A percentile compares a stretch with the other conserved stretches of the same genome.
Conservation (phyloP, 2,329 filamentous ascomycete genomes). For the Plectosphaerella plurivora region DNA sequence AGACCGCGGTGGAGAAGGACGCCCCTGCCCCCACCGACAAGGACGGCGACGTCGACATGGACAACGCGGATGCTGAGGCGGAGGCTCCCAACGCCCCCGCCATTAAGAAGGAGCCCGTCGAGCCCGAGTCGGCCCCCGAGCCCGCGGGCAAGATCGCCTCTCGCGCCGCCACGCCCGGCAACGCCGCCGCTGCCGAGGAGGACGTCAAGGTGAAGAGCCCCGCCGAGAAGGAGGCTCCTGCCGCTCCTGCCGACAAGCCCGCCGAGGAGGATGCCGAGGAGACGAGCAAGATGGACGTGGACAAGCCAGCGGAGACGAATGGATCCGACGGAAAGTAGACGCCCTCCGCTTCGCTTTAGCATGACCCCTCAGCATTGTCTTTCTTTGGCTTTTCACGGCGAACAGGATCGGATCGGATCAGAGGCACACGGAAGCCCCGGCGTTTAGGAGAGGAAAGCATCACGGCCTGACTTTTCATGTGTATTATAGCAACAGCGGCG, state of each 20-base stretch:
- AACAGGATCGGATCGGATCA: too few species aligned
- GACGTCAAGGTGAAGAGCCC: background rate
- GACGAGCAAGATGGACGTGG: conserved; percentile 16
- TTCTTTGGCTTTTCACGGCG: too few species aligned
- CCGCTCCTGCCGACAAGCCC: conserved; percentile 10
- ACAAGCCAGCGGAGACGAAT: conserved; percentile 10
- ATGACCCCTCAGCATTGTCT: too few species aligned
- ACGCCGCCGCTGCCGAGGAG: conserved; percentile 14
- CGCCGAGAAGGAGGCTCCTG: background rate
- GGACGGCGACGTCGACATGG: conserved; percentile 49
- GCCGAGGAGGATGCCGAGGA: conserved; percentile 9
- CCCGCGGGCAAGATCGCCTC: conserved; percentile 15
- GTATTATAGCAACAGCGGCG: too few species aligned
- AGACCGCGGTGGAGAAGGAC: conserved; percentile 5
- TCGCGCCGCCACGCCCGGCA: conserved; percentile 5
- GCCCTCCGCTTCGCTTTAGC: too few species aligned
- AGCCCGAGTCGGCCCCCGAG: conserved; percentile 24
- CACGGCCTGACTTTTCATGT: too few species aligned
- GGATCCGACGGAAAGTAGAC: conserved; percentile 11
- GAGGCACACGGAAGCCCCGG: too few species aligned
- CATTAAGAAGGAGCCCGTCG: conserved; percentile 35
- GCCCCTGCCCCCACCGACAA: conserved; percentile 9
- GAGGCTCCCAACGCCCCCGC: conserved; percentile 22
- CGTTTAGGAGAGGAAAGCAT: too few species aligned
- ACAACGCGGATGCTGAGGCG: conserved; percentile 22